Base-by-base conservation (phyloP, 2,329 filamentous ascomycete genomes). In the Beauveria medogensis region DNA sequence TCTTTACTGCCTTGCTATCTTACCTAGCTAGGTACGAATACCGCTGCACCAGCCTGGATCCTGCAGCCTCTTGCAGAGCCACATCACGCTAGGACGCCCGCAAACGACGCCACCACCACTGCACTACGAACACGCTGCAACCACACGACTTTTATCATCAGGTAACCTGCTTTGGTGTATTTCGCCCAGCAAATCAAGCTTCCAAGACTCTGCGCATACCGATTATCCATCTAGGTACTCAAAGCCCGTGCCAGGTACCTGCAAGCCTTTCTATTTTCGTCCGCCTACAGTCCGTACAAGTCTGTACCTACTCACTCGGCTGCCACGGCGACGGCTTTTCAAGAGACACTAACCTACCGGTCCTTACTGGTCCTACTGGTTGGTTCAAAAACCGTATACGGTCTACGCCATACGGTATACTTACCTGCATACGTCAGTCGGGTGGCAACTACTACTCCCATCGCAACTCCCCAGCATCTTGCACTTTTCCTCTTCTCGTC, bases 371-470 rank as follows among this genome's bases (percentile, higher is more conserved):
- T 37, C 14, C 34, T 37, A 14, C 34, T 37, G 34, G 34, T 37
- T 37, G 34, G 34, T 37, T 37, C 34, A 5, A 37, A 37, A 6
- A 37, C 34, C 14, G 34, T 37, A 37, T 37, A 37, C 34, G 34
- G 12, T 37, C 16, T 37, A 37, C 34, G 34, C 34, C 34, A 37
- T 37, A 37, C 34, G 34, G 34, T 16, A 37, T 37, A 37, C 34
- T 37, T 37, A 5, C 28, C 37, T 44, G 34, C 51, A 30, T 43
- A 60, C 58, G 51, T 60, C 51, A 55, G 58, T 60, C 58, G 54
- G 51, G 58, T 60, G 58, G 58, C 58, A 60, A 60, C 58, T 60
- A 44, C 48, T 43, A 50, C 47, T 60, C 51, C 51, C 58, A 60
- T 60, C 58, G 58, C 58, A 34, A 60, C 51, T 60, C 41, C 51